A percentile compares a stretch with the other conserved stretches of the same genome.
Evolutionary conservation across 2,329 filamentous ascomycete species (phyloP).

Genomic region (Penicillium sp.): DNA sequence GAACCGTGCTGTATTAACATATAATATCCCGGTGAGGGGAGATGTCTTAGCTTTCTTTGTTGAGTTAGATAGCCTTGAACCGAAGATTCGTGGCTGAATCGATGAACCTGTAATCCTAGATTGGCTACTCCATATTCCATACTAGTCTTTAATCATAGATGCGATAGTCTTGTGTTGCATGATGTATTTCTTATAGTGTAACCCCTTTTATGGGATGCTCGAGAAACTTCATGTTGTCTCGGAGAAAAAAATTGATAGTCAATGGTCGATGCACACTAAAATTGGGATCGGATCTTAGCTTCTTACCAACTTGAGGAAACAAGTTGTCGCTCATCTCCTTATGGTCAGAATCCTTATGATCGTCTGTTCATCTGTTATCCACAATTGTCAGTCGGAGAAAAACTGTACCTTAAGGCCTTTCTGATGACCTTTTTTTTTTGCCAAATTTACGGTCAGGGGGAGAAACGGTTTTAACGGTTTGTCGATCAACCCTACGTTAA

Average conservation of each 20-base stretch:
- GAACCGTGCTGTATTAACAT: constrained; percentile 18
- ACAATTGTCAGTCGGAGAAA: constrained; percentile 8
- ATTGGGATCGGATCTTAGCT: constrained; percentile 31
- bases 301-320: constrained; percentile 28
- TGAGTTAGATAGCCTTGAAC: neutral
- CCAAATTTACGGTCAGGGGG: neutral
- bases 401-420: no score
- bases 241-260: neutral
- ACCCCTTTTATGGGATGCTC: neutral
- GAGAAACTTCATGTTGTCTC: neutral
- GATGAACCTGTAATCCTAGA: neutral
- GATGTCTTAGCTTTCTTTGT: neutral
- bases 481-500: neutral
- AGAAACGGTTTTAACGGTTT: constrained; percentile 23
- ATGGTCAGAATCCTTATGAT: constrained; percentile 28
- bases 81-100: neutral
- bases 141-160: neutral
- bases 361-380: constrained; percentile 25
- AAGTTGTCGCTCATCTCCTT: constrained; percentile 24
- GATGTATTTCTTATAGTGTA: neutral
- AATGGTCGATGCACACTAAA: constrained; percentile 10
- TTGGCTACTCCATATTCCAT: neutral
- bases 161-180: neutral
- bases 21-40: neutral
- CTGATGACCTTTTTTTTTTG: no score